Conservation (phyloP, 2,329 filamentous ascomycete species). For the Colletotrichum tropicale region DNA sequence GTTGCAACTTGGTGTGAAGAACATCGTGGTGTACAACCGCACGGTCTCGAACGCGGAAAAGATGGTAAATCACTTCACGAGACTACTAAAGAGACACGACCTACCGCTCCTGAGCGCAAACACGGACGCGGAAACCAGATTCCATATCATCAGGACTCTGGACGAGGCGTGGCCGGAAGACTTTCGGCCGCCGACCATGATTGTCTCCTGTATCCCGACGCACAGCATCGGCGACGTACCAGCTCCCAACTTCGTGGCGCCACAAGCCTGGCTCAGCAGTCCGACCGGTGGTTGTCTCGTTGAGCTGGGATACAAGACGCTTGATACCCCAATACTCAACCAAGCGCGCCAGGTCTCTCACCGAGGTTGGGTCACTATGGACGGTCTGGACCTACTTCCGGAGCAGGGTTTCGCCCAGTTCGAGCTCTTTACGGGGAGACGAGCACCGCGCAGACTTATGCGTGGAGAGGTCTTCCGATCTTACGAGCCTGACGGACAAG, state of each 20-base stretch:
- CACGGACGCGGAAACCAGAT: slow-evolving; percentile 41
- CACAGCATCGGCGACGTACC: slow-evolving; percentile 67
- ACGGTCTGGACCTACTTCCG: slow-evolving; percentile 76
- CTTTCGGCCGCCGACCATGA: slow-evolving; percentile 71
- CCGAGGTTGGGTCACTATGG: slow-evolving; percentile 75
- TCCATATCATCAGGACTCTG: slow-evolving; percentile 63
- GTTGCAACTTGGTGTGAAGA: slow-evolving; percentile 76
- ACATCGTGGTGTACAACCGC: slow-evolving; percentile 77
- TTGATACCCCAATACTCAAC: slow-evolving; percentile 72
- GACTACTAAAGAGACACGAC: slow-evolving; percentile 49
- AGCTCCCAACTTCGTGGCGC: slow-evolving; percentile 73
- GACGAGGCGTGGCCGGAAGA: slow-evolving; percentile 68
- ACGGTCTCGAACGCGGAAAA: slow-evolving; percentile 70
- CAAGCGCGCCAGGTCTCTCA: slow-evolving; percentile 67
- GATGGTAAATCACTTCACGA: slow-evolving; percentile 73
- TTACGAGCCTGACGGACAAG: slow-evolving; percentile 44
- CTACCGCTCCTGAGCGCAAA: slow-evolving; percentile 44
- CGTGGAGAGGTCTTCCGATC: slow-evolving; percentile 63
- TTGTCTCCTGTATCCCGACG: slow-evolving; percentile 78
- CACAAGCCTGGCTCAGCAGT: slow-evolving; percentile 72
- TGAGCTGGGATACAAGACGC: slow-evolving; percentile 76
- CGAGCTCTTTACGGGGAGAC: slow-evolving; percentile 77
- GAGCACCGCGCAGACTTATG: slow-evolving; percentile 74
- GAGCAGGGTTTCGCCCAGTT: slow-evolving; percentile 85
- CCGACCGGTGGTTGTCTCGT: slow-evolving; percentile 77